Base-by-base conservation (phyloP, 1,139 yeast genomes). In the Geotrichum europaeum region DNA sequence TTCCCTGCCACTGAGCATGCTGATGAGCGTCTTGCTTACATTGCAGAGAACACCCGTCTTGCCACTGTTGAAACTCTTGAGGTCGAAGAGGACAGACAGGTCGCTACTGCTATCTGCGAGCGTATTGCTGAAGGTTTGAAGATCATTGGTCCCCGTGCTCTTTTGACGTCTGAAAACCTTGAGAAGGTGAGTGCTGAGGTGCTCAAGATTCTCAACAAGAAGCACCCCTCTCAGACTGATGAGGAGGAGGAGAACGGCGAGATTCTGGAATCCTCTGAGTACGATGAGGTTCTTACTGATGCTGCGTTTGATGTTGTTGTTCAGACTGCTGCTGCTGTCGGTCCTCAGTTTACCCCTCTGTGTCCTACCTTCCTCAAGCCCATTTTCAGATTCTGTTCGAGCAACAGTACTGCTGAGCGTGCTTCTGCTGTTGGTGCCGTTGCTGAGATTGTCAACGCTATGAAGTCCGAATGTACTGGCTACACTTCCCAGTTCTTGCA, bases 361-460 rank as follows among this genome's bases (percentile, higher is more conserved):
- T 89, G 92, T 72, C 81, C 79, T 50, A 81, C 88, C 30, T 88
- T 90, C 80, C 87, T 89, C 73, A 86, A 84, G 62, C 76, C 84
- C 56, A 79, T 94, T 62, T 76, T 83, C 65, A 73, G 82, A 60
- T 84, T 86, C 73, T 82, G 85, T 64, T 78, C 80, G 61, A 82
- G 88, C 64, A 84, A 85, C 73, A 84, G 87, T 60, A 86, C 84
- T 76, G 76, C 78, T 65, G 94, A 89, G 79, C 84, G 97, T 74
- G 88, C 89, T 53, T 82, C 89, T 58, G 86, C 95, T 55, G 84
- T 90, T 67, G 98, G 98, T 66, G 89, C 95, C 53, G 79, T 91
- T 65, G 97, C 98, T 52, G 99, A 92, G 75, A 85, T 94, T 65
- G 83, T 89, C 59, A 82, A 83, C 62, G 95, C 95, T 62, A 79